Evolutionary conservation across 176 grass and related monocot species (phyloP), one percentile per base, ranked within the genome.

Genomic region (Bolboschoenus planiculmis): DNA sequence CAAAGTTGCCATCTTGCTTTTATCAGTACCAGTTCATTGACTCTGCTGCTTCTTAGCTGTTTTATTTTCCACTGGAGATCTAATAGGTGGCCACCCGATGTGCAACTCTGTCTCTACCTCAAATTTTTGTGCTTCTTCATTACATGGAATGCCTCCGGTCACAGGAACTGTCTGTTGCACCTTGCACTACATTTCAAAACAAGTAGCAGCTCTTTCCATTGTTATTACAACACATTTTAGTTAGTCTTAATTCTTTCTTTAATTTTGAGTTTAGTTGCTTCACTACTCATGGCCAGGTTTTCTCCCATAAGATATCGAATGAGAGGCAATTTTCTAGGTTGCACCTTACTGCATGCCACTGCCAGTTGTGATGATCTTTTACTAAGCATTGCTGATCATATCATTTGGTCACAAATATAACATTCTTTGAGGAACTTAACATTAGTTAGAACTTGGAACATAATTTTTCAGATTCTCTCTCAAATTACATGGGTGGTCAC

Each of bases 21-120:
- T 42, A 74, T 14, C 1, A 37, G 34, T 21, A 7, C 7, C 13
- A 30, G 24, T 31, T 76, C 44, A 76, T 33, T 31, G 2, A 44
- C 65, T 70, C 0, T 36, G 16, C 63, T 74, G 14, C 68, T 47
- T 40, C 18, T 72, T 1, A 27, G 37, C 46, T 30, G 72, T 44
- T 50, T 30, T 50, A 15, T 9, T 76, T 50, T 23, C 14, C 27
- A 16, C 23, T 51, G 44, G 26, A 20, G 72, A 31, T 48, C 72
- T 76, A 21, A 51, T 70, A 57, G 42, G 59, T 72, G 87, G 87
- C 35, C 73, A 88, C 14, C 83, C 87, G 34, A 88, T 88, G 40
- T 71, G 64, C 83, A 88, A 42, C 55, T 88, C 87, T 43, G 82
- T 88, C 63, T 88, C 87, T 33, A 88, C 87, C 37, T 85, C 87